Evolutionary conservation across 371 early-diverging fungal species (phyloP).

Genomic region (Actinomortierella ambigua): DNA sequence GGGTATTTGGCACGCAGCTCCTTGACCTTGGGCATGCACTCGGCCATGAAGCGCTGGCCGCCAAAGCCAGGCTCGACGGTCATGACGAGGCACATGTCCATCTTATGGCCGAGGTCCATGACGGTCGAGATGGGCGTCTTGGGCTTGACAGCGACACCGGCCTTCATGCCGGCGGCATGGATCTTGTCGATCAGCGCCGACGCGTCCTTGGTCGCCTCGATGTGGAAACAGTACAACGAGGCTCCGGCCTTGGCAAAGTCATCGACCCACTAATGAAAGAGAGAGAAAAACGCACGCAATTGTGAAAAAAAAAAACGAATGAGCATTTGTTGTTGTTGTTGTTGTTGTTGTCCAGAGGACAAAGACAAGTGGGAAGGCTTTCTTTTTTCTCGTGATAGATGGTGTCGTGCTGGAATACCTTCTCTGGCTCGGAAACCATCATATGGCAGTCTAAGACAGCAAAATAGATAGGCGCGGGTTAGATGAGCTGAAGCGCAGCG

Average conservation of each 20-base stretch:
- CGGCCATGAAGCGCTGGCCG: constrained; percentile 91
- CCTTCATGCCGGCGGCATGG: constrained; percentile 88
- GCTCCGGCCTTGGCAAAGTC: constrained; percentile 97
- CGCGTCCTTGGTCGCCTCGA: constrained; percentile 89
- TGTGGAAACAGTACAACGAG: constrained; percentile 89
- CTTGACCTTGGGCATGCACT: constrained; percentile 86
- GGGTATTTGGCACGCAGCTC: constrained; percentile 80
- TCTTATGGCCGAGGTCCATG: constrained; percentile 65
- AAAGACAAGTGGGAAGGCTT: neutral
- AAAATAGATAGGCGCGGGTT: neutral
- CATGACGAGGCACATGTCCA: constrained; percentile 97
- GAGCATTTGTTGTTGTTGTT: too few species aligned
- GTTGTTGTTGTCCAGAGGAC: too few species aligned
- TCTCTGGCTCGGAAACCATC: constrained; percentile 95
- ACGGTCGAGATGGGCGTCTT: constrained; percentile 84
- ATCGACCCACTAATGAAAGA: constrained; percentile 77
- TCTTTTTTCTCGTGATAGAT: neutral
- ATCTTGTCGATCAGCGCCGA: constrained; percentile 77
- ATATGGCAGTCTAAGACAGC: constrained; percentile 87
- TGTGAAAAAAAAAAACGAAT: neutral
- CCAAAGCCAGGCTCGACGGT: constrained; percentile 99
- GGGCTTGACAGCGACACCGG: constrained; percentile 95
- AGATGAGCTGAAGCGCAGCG: neutral
- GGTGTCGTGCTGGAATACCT: constrained; percentile 34
- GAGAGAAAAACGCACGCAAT: constrained; percentile 1